These are phyloP conservation scores for Malus sylvestris DNA, from an alignment of 306 rosid species.

Conservation along the genomic window DNA sequence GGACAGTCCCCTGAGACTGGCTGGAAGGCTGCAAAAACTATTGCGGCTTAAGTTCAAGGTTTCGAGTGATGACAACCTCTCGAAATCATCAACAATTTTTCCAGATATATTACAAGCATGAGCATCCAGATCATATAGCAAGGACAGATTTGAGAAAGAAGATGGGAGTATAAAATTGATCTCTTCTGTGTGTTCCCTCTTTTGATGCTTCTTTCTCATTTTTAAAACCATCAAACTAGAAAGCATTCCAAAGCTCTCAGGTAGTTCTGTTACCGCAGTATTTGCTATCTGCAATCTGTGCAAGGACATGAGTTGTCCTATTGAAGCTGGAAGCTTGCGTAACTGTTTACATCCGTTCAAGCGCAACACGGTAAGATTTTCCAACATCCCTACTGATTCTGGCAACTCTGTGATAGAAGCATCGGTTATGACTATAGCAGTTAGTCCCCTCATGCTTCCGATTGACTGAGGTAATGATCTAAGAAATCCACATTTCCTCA, in stretches of 20 bases:
- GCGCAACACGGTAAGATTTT: slow-evolving; percentile 35
- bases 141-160: slow-evolving; percentile 43
- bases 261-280: slow-evolving; percentile 40
- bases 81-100: slow-evolving; percentile 42
- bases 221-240: slow-evolving; percentile 38
- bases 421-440: slow-evolving; percentile 22
- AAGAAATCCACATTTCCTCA: slow-evolving; percentile 39
- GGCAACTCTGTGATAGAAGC: slow-evolving; percentile 45
- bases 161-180: slow-evolving; percentile 22
- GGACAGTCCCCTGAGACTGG: slow-evolving; percentile 46
- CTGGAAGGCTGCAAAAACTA: slow-evolving; percentile 49
- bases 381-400: slow-evolving; percentile 37
- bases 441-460: slow-evolving; percentile 36
- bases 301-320: slow-evolving; percentile 46
- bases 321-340: slow-evolving; percentile 45
- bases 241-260: slow-evolving; percentile 56
- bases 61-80: slow-evolving; percentile 36
- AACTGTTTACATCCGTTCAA: slow-evolving; percentile 37
- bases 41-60: slow-evolving; percentile 36
- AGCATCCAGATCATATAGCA: slow-evolving; percentile 37
- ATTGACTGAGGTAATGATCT: slow-evolving; percentile 48
- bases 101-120: slow-evolving; percentile 44
- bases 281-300: slow-evolving; percentile 37
- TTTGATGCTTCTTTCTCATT: slow-evolving; percentile 30
- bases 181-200: background rate